Evolutionary conservation across 805 yeast genomes (phyloP), one percentile per base, ranked within the genome.

Genomic region (Wickerhamiella sergipiensis): DNA sequence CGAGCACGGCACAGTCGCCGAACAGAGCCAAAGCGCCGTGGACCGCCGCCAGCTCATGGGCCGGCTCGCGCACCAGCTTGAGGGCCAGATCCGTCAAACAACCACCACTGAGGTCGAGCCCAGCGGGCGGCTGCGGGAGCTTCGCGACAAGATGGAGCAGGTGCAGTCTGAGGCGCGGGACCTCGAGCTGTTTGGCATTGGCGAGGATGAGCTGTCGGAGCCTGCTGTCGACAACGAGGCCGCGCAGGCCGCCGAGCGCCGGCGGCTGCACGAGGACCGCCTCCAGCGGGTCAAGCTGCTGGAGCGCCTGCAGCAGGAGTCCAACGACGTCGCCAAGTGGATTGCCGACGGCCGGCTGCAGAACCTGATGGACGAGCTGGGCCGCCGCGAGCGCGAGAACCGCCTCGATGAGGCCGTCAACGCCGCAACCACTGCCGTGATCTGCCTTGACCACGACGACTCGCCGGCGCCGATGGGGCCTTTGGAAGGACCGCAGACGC

Each of bases 91-190:
- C 15, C 42, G 38, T 9, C 31, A n/a, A 2, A 50, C 45, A n/a
- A 33, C 48, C 12, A 19, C 44, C 5, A 22, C 47, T 1, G 67
- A 72, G 61, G 76, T 81, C 24, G 95, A 85, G 62, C 95, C 95
- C 3, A 83, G 83, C 59, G 43, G 43, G 3, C 71, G 90, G 56
- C 67, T 88, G 48, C 74, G 92, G 53, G 81, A 78, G 44, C 71
- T 89, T 58, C 73, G 95, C 50, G 85, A 82, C 59, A 77, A 82
- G 62, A 87, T 87, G 95, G 94, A 85, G 53, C 81, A 78, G 55
- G 73, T 89, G 49, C 95, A 85, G 62, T 76, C 77, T 46, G 85
- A 85, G 69, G 96, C 96, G 0, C 71, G 94, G 53, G 85, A 83
- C 60, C 72, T 90, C 52, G 97, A 90, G 63, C 81, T 79, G 77